Evolutionary conservation across 2,329 filamentous ascomycete species (phyloP), one percentile per base, ranked within the genome.

Genomic region (Trichoderma simmonsii): DNA sequence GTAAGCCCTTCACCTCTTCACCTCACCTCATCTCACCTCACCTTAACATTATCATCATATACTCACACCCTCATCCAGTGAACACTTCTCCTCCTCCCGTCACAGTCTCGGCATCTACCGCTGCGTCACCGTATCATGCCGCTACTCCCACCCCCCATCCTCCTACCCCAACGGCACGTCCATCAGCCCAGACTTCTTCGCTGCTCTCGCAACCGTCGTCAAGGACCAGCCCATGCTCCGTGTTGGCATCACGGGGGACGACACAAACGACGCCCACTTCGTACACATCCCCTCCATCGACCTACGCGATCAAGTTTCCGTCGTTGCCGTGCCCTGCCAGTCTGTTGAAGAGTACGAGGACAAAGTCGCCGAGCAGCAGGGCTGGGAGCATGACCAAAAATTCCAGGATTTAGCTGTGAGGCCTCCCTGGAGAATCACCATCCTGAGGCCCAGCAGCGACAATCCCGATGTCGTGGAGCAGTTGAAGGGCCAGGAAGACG

Each of bases 371-470:
- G 66, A 73, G 8, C 74, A 82, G 1, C 78, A 86, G 1, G 82
- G 82, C 61, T 75, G 76, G 74, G 78, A 82, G 36, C 84, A 86
- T 61, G 80, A 83, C 51, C 79, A 78, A 43, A 72, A 79, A 2
- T 89, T 83, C 80, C 76, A 78, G 2, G 78, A 86, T 14, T 73
- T 85, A 2, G 80, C 78, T 4, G 77, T 74, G 1, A 79, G 77
- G 0, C 83, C 87, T 0, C 84, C 85, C 0, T 89, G 87, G 87
- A 84, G 82, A 54, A 70, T 87, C 14, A 77, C 81, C 2, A 79
- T 86, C 57, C 76, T 84, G 26, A 75, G 78, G 32, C 62, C 63
- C 9, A 18, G 64, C 15, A 34, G 71, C 4, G 59, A 76, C 1
- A 69, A 73, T 5, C 57, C 74, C 3, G 32, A 63, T 1, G 61